Base-by-base conservation (phyloP, 2,329 filamentous ascomycete genomes). In the Gliomastix tumulicola region DNA sequence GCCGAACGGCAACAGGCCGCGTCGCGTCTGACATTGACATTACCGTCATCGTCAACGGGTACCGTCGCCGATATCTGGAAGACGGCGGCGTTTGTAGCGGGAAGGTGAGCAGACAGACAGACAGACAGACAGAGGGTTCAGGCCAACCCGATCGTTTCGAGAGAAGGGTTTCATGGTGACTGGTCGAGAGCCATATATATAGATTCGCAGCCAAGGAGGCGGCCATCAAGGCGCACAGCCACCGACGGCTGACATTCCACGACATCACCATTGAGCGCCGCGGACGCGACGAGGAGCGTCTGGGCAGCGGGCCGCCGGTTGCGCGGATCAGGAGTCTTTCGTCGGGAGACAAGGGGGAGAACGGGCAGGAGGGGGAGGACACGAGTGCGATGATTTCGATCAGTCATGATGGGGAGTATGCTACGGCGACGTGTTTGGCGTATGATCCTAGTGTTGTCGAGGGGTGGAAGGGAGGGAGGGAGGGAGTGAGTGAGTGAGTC, bases 391-490 rank as follows among this genome's bases (percentile, higher is more conserved):
- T 76, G 49, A 55, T 95, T 31, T 90, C 83, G 41, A 94, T 96
- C 48, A 92, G 84, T 50, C 89, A 96, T 55, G 89, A 96, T 57
- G 81, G 76, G 3, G 82, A 87, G 7, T 94, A 88, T 60, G 88
- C 88, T 9, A 80, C 74, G 16, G 84, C 83, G 7, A 68, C 82
- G 2, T 84, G 81, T 44, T 44, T 87, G 22, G 77, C 73, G n/a
- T 34, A 48, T 35, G 42, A 47, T 21, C 37, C 39, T 33, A 40
- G 41, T 21, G 42, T 43, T 13, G 18, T 21, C 11, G 33, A 19
- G 32, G 19, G 23, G 15, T 6, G 19, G 19, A 11, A 31, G n/a
- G n/a, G n/a, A n/a, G n/a, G n/a, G n/a, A n/a, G n/a, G n/a, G n/a
- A n/a, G n/a, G n/a, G n/a, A n/a, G n/a, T n/a, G n/a, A n/a, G n/a